Percentiles rank a stretch among this genome's conserved stretches.
These are phyloP conservation scores for Graphiopsis chlorocephala DNA, from an alignment of 2,329 filamentous ascomycete species.

Conservation along the genomic window DNA sequence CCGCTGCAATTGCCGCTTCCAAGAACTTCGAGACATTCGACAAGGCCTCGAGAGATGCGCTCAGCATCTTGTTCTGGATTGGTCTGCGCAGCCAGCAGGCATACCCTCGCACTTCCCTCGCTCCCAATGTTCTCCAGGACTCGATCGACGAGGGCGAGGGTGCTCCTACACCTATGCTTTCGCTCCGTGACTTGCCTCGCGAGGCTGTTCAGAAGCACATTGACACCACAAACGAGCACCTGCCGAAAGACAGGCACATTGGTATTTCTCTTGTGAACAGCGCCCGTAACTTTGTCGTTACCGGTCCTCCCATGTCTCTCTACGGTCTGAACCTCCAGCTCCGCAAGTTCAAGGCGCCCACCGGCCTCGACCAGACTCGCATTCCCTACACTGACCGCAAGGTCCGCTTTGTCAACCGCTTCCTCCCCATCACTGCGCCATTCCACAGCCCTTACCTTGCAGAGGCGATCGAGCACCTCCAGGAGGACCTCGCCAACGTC, in stretches of 20 bases:
- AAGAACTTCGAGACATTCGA: conserved; percentile 92
- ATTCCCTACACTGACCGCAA: conserved; percentile 95
- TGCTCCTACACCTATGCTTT: conserved; percentile 94
- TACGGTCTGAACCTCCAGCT: conserved; percentile 94
- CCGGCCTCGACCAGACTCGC: conserved; percentile 92
- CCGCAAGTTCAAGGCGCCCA: conserved; percentile 94
- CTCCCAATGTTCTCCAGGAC: conserved; percentile 85
- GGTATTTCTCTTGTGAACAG: conserved; percentile 95
- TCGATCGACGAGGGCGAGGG: conserved; percentile 93
- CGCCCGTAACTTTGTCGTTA: conserved; percentile 93
- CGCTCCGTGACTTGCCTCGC: conserved; percentile 87
- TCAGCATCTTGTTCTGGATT: conserved; percentile 98
- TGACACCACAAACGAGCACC: conserved; percentile 92
- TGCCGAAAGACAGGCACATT: conserved; percentile 89
- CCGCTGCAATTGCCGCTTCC: conserved; percentile 84
- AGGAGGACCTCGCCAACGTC: conserved; percentile 82
- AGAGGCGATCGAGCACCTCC: conserved; percentile 76
- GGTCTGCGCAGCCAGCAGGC: conserved; percentile 95
- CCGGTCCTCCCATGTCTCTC: conserved; percentile 89
- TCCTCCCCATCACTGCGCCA: conserved; percentile 93
- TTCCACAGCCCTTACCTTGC: conserved; percentile 96
- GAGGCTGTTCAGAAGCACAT: conserved; percentile 94
- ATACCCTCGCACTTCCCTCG: conserved; percentile 90
- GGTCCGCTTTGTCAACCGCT: conserved; percentile 92
- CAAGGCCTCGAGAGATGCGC: conserved; percentile 71